Base-by-base conservation (phyloP, 371 early-diverging fungal genomes). In the Zychaea mexicana region DNA sequence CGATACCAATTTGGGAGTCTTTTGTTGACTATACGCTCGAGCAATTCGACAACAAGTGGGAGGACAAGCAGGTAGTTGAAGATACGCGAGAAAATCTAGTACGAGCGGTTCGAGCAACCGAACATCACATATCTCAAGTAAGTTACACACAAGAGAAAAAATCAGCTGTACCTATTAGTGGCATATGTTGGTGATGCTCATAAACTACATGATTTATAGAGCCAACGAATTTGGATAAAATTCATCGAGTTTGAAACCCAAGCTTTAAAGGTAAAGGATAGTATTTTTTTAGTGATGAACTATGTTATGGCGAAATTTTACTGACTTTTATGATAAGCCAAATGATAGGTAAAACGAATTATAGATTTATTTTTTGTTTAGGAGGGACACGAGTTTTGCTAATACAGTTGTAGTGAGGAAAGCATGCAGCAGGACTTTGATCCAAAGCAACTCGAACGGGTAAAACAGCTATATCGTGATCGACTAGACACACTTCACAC, bases 161-260 rank as follows among this genome's bases (percentile, higher is more conserved):
- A n/a, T n/a, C n/a, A n/a, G n/a, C n/a, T n/a, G n/a, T n/a, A n/a
- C n/a, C n/a, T n/a, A n/a, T n/a, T n/a, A n/a, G n/a, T n/a, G n/a
- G n/a, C n/a, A n/a, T n/a, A n/a, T n/a, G n/a, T n/a, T n/a, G n/a
- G n/a, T n/a, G n/a, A n/a, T n/a, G n/a, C 36, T 33, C 15, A 8
- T 56, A n/a, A n/a, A n/a, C n/a, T 46, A 12, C 7, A 24, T 2
- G 24, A 13, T 33, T 24, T 26, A 21, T 62, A 84, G 68, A 84
- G 88, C 52, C 90, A 88, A 62, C 49, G 72, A 7, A 76, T 87
- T 7, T 90, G 90, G 90, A 80, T 78, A 17, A 62, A 66, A 9
- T 80, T 71, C 60, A 67, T 69, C 26, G 77, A 86, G 47, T 88
- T 90, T 62, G 88, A 88, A 60, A 22, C 76, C 8, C 13, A 53